Evolutionary conservation across 805 yeast species (phyloP).

Genomic region (Kluyveromyces wickerhamii): DNA sequence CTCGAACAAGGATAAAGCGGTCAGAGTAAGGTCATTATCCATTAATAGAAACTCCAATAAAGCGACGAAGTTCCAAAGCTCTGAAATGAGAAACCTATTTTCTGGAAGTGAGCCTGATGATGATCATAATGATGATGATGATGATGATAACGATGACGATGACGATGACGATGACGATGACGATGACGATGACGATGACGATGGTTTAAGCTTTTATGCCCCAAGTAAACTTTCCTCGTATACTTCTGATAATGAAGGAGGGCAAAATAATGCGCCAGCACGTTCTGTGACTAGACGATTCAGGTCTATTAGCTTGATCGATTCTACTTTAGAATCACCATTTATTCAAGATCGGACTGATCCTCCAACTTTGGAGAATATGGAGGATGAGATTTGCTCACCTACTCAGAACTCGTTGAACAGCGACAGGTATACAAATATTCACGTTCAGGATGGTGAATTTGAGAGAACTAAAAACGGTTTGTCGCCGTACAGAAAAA

Average conservation of each 20-base stretch:
- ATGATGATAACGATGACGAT: slow-evolving; percentile 22
- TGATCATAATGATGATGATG: slow-evolving; percentile 16
- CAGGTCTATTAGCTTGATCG: slow-evolving; percentile 30
- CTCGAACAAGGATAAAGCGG: slow-evolving; percentile 29
- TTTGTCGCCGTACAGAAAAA: slow-evolving; percentile 7
- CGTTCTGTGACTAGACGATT: slow-evolving; percentile 19
- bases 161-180: slow-evolving; percentile 29
- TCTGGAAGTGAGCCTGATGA: slow-evolving; percentile 27
- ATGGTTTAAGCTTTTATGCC: slow-evolving; percentile 32
- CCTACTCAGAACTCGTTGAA: slow-evolving; percentile 8
- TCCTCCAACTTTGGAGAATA: slow-evolving; percentile 9
- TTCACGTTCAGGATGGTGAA: slow-evolving; percentile 30
- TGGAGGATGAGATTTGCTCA: slow-evolving; percentile 17
- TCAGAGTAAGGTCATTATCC: slow-evolving; percentile 25
- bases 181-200: slow-evolving; percentile 30
- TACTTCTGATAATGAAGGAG: slow-evolving; percentile 14
- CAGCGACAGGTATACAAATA: slow-evolving; percentile 19
- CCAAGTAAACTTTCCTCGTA: slow-evolving; percentile 26
- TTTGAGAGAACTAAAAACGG: slow-evolving; percentile 11
- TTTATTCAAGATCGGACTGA: slow-evolving; percentile 9
- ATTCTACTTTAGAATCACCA: slow-evolving; percentile 22
- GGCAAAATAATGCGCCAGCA: slow-evolving; percentile 4
- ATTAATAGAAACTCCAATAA: slow-evolving; percentile 17
- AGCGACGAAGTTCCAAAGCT: slow-evolving; percentile 1
- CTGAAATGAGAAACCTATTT: not conserved